These are phyloP conservation scores for Daldinia childiae DNA, from an alignment of 495 filamentous ascomycete genomes.

Conservation along the genomic window DNA sequence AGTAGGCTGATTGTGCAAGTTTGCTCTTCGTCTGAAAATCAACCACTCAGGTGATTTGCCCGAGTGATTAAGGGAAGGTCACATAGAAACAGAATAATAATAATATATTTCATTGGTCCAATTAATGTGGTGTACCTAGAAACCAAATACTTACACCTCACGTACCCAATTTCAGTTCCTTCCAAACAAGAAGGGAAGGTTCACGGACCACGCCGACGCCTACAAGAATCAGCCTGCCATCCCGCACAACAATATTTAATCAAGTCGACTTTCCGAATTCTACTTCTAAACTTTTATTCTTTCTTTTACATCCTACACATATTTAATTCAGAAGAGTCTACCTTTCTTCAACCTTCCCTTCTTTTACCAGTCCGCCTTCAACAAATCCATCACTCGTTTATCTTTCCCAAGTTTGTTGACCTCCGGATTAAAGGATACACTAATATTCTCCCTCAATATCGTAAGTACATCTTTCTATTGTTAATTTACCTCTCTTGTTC, in stretches of 20 bases:
- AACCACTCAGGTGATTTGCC: neutral
- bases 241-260: slow-evolving; percentile 5
- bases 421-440: neutral
- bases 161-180: neutral
- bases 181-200: neutral
- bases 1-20: neutral
- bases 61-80: neutral
- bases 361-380: neutral
- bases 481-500: neutral
- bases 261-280: neutral
- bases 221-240: neutral
- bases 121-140: neutral
- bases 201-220: neutral
- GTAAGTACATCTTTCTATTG: neutral
- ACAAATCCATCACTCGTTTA: neutral
- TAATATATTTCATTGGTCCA: too few relatives aligned
- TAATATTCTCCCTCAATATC: neutral
- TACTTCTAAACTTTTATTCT: neutral
- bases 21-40: neutral
- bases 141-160: neutral
- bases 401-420: neutral
- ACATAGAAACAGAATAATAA: neutral
- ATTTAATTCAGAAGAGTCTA: neutral
- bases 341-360: neutral
- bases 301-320: neutral